Evolutionary conservation across 768 basidiomycete species (phyloP).

Genomic region (Panus rudis): DNA sequence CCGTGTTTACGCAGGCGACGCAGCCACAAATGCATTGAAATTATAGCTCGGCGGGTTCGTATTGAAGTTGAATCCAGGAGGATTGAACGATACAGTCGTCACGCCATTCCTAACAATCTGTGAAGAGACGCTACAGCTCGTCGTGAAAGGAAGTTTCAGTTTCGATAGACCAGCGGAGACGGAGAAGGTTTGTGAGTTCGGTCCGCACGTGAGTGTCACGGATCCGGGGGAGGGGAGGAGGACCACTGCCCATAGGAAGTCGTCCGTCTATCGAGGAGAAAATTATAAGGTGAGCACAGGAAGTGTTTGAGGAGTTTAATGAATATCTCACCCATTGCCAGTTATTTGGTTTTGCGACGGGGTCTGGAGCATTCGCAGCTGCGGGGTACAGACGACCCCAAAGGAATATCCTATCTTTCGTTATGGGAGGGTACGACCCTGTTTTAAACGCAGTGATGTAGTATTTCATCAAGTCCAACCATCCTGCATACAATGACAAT

Average conservation of each 20-base stretch:
- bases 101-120: slow-evolving; percentile 42
- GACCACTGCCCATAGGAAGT: slow-evolving; percentile 63
- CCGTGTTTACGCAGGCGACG: too few species aligned
- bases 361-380: slow-evolving; percentile 45
- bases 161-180: slow-evolving; percentile 56
- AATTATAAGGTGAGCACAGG: too few species aligned
- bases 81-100: slow-evolving; percentile 40
- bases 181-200: slow-evolving; percentile 39
- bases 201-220: slow-evolving; percentile 47
- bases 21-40: slow-evolving; percentile 63
- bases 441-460: slow-evolving; percentile 70
- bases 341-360: slow-evolving; percentile 48
- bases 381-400: slow-evolving; percentile 66
- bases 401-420: slow-evolving; percentile 57
- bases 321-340: slow-evolving; percentile 44
- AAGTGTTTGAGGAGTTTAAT: too few species aligned
- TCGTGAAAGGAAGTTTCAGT: slow-evolving; percentile 41
- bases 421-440: slow-evolving; percentile 49
- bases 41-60: slow-evolving; percentile 54
- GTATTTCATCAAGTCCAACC: slow-evolving; percentile 59
- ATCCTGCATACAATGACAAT: slow-evolving; percentile 39
- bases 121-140: slow-evolving; percentile 45
- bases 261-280: slow-evolving; percentile 57
- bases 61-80: slow-evolving; percentile 47
- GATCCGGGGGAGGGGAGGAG: slow-evolving; percentile 48